phyloP scores from a whole-genome alignment of 495 filamentous ascomycete species.

The Penicillium soppii region DNA sequence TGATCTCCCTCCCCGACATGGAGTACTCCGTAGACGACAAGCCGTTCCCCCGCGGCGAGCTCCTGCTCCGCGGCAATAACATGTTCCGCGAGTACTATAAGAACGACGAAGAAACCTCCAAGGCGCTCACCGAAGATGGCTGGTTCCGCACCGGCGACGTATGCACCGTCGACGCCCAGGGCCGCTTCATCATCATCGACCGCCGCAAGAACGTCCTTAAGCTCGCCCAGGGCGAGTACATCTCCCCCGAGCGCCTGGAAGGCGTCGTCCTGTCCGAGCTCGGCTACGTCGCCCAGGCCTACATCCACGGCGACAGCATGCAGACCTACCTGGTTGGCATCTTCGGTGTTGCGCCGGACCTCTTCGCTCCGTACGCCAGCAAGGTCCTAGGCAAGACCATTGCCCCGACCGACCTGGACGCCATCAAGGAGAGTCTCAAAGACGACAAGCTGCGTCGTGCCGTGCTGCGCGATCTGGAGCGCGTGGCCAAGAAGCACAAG shows the following conservation, averaged over 20 bases:
- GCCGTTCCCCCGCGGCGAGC: slow-evolving; percentile 89
- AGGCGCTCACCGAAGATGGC: slow-evolving; percentile 80
- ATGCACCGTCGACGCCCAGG: slow-evolving; percentile 73
- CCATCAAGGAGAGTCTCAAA: slow-evolving; percentile 61
- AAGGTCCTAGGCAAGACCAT: slow-evolving; percentile 71
- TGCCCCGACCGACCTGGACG: slow-evolving; percentile 58
- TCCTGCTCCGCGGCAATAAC: slow-evolving; percentile 75
- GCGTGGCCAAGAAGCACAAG: slow-evolving; percentile 77
- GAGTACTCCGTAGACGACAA: slow-evolving; percentile 89
- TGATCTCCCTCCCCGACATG: slow-evolving; percentile 89
- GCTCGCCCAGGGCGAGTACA: slow-evolving; percentile 96
- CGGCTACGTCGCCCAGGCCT: slow-evolving; percentile 73
- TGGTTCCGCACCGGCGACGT: slow-evolving; percentile 99
- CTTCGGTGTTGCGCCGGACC: slow-evolving; percentile 79
- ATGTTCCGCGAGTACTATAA: slow-evolving; percentile 85
- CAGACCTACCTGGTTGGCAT: slow-evolving; percentile 83
- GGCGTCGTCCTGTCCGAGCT: slow-evolving; percentile 84
- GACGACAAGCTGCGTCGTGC: slow-evolving; percentile 70
- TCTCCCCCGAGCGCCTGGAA: slow-evolving; percentile 95
- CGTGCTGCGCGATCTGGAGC: slow-evolving; percentile 76
- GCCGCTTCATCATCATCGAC: slow-evolving; percentile 91
- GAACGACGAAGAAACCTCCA: slow-evolving; percentile 81
- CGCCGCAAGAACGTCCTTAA: slow-evolving; percentile 98
- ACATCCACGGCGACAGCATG: slow-evolving; percentile 86
- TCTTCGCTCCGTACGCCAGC: slow-evolving; percentile 75